Percentiles rank a stretch among this genome's conserved stretches.
Conservation (phyloP, 1,284 basidiomycete species). For the Erythrobasidium hasegawianum region DNA sequence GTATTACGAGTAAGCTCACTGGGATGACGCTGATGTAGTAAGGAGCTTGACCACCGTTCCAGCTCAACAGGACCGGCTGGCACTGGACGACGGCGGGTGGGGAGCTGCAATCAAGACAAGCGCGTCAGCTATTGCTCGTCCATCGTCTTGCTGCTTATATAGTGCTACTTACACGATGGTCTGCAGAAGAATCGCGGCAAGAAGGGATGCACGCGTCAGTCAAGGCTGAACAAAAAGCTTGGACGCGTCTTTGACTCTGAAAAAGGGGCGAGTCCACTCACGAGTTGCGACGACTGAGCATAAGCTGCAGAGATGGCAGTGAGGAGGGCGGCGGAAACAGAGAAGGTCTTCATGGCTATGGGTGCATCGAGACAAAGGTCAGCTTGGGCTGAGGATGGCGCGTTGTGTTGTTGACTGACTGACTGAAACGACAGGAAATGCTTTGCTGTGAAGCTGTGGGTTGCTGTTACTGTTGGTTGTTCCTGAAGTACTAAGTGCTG, state of each 20-base stretch:
- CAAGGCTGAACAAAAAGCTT: neutral
- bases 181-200: too few relatives aligned
- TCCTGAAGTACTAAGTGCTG: too few relatives aligned
- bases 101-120: too few relatives aligned
- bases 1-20: too few relatives aligned
- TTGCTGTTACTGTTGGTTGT: too few relatives aligned
- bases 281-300: constrained; percentile 34
- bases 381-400: too few relatives aligned
- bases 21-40: constrained; percentile 38
- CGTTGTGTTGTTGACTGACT: too few relatives aligned
- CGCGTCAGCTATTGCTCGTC: too few relatives aligned
- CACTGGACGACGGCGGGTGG: constrained; percentile 37
- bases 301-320: constrained; percentile 27
- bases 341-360: constrained; percentile 24
- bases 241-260: neutral
- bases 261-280: constrained; percentile 13
- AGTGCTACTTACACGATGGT: neutral
- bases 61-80: constrained; percentile 13
- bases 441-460: neutral
- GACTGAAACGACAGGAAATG: too few relatives aligned
- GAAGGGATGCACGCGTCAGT: neutral
- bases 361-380: too few relatives aligned
- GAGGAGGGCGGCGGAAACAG: constrained; percentile 11
- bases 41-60: constrained; percentile 21
- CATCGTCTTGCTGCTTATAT: too few relatives aligned